Evolutionary conservation across 2,329 filamentous ascomycete species (phyloP), one percentile per base, ranked within the genome.

Genomic region (Tolypocladium inflatum): DNA sequence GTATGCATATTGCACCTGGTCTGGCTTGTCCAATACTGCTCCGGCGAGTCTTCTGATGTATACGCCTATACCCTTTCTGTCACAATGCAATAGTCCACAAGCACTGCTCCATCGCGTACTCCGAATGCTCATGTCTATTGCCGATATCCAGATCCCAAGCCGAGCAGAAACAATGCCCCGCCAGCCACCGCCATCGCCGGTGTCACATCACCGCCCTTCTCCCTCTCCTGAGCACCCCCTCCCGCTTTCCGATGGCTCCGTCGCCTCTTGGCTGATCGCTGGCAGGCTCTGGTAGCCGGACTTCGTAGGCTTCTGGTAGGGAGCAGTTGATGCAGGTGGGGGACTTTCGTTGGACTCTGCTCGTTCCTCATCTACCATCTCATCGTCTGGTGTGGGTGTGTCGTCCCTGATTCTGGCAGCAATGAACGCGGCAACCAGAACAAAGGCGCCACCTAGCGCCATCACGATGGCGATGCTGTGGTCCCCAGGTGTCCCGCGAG

Each of bases 381-480:
- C 69, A 56, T 77, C 76, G 2, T 67, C 68, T 2, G 74, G 69
- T 10, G 69, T 60, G 3, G 70, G 68, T 19, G 73, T 66, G 51
- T 87, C 84, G 65, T 92, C 89, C 43, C 80, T 77, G 41, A 94
- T 84, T 59, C 80, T 78, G 55, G 80, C 77, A 13, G 90, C 87
- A 68, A 93, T 81, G 64, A 82, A 90, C 6, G 89, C 90, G 7
- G 93, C 89, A 3, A 88, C 75, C 54, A 97, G 71, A 1, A 91
- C 90, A 61, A 88, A 89, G 50, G 89, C 73, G 2, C 92, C 93
- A 1, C 91, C 92, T 57, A 95, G 86, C 23, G 92, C 84, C 65
- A 97, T 76, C 48, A 96, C 91, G 76, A 93, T 90, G 19, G 87
- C 86, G 55, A 97, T 90, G 70, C 90, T 95, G 63, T 88, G 85